phyloP scores from a whole-genome alignment of 2,329 filamentous ascomycete genomes.

The Claviceps capensis region DNA sequence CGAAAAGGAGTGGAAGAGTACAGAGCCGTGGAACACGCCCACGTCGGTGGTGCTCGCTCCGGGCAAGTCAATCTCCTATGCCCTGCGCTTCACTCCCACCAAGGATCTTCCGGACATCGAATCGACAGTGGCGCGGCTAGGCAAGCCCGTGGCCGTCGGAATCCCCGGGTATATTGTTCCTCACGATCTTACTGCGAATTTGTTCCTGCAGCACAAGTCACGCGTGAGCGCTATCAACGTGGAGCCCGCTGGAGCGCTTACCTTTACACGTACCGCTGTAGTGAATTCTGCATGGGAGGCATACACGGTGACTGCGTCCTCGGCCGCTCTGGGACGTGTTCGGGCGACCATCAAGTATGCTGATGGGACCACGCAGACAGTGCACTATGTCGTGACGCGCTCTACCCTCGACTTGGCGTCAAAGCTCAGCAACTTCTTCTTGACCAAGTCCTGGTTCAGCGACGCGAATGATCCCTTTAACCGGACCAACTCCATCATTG shows the following conservation, averaged over 20 bases:
- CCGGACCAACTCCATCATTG: conserved; percentile 40
- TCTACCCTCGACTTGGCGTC: conserved; percentile 26
- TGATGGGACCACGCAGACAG: conserved; percentile 33
- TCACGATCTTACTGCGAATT: conserved; percentile 27
- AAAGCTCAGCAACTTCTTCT: conserved; percentile 39
- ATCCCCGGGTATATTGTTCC: conserved; percentile 42
- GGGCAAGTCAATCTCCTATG: conserved; percentile 32
- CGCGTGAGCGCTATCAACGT: conserved; percentile 25
- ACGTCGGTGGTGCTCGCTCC: conserved; percentile 31
- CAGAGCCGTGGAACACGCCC: conserved; percentile 40
- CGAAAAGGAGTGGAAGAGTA: conserved; percentile 38
- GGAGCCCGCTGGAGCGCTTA: conserved; percentile 24
- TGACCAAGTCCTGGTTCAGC: conserved; percentile 37
- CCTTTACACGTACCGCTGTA: conserved; percentile 14
- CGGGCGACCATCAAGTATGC: conserved; percentile 33
- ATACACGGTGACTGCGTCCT: conserved; percentile 30
- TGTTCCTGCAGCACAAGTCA: conserved; percentile 30
- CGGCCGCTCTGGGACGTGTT: conserved; percentile 33
- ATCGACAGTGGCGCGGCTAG: conserved; percentile 26
- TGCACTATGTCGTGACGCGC: conserved; percentile 44
- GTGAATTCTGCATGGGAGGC: conserved; percentile 8
- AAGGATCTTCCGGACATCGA: conserved; percentile 33
- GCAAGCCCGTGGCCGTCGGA: conserved; percentile 34
- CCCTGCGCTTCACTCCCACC: conserved; percentile 36
- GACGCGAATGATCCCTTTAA: conserved; percentile 38